Evolutionary conservation across 192 early-diverging fungal genomes (phyloP), one percentile per base, ranked within the genome.

Genomic region (Coemansia sp.): DNA sequence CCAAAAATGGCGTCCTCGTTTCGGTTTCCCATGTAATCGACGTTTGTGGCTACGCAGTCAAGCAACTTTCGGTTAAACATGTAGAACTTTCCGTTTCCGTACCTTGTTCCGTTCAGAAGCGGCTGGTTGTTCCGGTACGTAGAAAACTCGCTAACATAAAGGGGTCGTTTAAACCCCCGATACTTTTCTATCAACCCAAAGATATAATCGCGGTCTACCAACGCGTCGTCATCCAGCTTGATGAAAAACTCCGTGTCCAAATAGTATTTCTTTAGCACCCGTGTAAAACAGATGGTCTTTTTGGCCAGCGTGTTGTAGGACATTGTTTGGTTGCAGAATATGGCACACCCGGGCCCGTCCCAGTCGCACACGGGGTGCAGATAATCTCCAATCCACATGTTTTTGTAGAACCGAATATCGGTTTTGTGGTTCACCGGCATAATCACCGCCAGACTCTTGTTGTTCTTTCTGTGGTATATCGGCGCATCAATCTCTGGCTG

Each of bases 351-450:
- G 36, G 52, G 54, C 0, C 56, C 68, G 3, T 6, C 34, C 20
- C n/a, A 76, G 56, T 76, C 73, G 68, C 73, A 76, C 3, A 76
- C 73, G 2, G 68, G 48, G 25, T 55, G 36, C 17, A 76, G 64
- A 22, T 76, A 51, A 36, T 76, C 64, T 17, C 60, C 68, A 1
- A 76, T 25, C 74, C 74, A 76, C 32, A 51, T 68, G 59, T 72
- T 77, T 3, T 57, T 25, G 54, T 72, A 68, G 45, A 71, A 68
- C n/a, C 45, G 62, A 12, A 64, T 33, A 61, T 71, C 75, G 10
- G 68, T 61, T 14, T 77, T 71, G 33, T 62, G 42, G 61, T 64
- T 77, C 20, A 64, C 28, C 1, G 65, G 69, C 56, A 71, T 63
- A 2, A 77, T 71, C 14, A 68, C 30, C n/a, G 69, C 56, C n/a